These are phyloP conservation scores for Durotheca rogersii DNA, from an alignment of 495 filamentous ascomycete genomes.

Conservation along the genomic window DNA sequence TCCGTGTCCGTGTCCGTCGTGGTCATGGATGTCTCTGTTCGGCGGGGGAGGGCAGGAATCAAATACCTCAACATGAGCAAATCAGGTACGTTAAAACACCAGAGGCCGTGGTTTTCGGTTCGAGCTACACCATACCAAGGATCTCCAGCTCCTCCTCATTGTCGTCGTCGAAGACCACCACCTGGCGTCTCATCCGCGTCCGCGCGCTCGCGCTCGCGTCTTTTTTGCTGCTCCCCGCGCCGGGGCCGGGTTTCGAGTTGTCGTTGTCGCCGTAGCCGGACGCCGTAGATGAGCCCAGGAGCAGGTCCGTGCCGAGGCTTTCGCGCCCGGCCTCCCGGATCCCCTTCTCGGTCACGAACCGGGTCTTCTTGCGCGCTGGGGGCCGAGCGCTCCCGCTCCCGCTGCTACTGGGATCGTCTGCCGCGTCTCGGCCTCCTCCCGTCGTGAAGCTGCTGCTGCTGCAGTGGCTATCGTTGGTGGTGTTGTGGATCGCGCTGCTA, in stretches of 20 bases:
- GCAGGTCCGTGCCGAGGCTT: slow-evolving; percentile 60
- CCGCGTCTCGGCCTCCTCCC: slow-evolving; percentile 37
- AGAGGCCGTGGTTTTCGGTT: no score
- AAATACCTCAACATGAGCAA: no score
- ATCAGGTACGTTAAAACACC: no score
- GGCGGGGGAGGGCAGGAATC: no score
- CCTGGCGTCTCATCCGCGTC: slow-evolving; percentile 25
- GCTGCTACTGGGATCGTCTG: slow-evolving; percentile 22
- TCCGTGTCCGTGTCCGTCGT: no score
- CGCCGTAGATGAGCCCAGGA: slow-evolving; percentile 23
- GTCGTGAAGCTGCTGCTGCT: not conserved
- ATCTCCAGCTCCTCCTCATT: slow-evolving; percentile 43
- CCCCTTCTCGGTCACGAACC: slow-evolving; percentile 75
- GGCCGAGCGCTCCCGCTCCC: slow-evolving; percentile 25
- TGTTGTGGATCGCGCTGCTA: slow-evolving; percentile 28
- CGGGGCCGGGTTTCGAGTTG: slow-evolving; percentile 27
- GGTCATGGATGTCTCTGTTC: no score
- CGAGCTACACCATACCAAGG: slow-evolving; percentile 2
- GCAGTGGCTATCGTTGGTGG: slow-evolving; percentile 7
- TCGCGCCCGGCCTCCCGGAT: slow-evolving; percentile 76
- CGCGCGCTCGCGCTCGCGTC: no score
- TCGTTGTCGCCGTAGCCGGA: slow-evolving; percentile 48
- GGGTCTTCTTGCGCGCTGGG: slow-evolving; percentile 72
- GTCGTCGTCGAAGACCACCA: slow-evolving; percentile 40
- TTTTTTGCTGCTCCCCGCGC: slow-evolving; percentile 47